Evolutionary conservation across 352 stramenopile species (phyloP).

Genomic region (Globisporangium carolinianum): DNA sequence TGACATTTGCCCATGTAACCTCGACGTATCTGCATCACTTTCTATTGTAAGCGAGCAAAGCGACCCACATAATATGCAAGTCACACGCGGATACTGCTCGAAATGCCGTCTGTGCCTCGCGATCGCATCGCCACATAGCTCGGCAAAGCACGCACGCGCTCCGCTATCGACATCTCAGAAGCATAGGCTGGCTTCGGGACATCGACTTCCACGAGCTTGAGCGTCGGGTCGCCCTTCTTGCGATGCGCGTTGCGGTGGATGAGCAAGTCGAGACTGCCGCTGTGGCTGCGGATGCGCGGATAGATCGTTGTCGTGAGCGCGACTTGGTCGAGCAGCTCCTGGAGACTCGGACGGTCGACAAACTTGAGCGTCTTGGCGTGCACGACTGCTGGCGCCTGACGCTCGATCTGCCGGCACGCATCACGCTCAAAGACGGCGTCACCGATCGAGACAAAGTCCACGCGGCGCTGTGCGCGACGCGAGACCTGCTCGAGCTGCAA

Average conservation of each 20-base stretch:
- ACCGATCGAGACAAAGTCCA: conserved; percentile 50
- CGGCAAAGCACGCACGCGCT: no score
- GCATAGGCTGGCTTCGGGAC: neutral
- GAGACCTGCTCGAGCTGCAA: conserved; percentile 38
- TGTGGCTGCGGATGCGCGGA: conserved; percentile 32
- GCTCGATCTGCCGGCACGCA: conserved; percentile 35
- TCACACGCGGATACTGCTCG: no score
- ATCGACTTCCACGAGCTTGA: conserved; percentile 32
- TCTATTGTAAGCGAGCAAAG: no score
- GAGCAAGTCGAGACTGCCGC: conserved; percentile 34
- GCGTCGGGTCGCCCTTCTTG: conserved; percentile 10
- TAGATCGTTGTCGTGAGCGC: conserved; percentile 27
- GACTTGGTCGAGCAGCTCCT: conserved; percentile 43
- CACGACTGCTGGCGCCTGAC: conserved; percentile 22
- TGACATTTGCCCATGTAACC: no score
- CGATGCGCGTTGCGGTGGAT: conserved; percentile 19
- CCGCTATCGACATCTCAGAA: no score
- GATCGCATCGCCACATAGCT: no score
- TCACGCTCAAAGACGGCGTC: conserved; percentile 51
- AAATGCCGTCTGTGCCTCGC: no score
- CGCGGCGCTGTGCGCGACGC: conserved; percentile 12
- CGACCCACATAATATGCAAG: no score
- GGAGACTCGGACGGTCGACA: conserved; percentile 30
- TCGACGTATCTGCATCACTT: no score
- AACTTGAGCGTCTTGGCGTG: conserved; percentile 54